Percentiles rank a stretch among this genome's conserved stretches.
These are phyloP conservation scores for Dipteronia dyeriana DNA, from an alignment of 345 rosid genomes.

Conservation along the genomic window DNA sequence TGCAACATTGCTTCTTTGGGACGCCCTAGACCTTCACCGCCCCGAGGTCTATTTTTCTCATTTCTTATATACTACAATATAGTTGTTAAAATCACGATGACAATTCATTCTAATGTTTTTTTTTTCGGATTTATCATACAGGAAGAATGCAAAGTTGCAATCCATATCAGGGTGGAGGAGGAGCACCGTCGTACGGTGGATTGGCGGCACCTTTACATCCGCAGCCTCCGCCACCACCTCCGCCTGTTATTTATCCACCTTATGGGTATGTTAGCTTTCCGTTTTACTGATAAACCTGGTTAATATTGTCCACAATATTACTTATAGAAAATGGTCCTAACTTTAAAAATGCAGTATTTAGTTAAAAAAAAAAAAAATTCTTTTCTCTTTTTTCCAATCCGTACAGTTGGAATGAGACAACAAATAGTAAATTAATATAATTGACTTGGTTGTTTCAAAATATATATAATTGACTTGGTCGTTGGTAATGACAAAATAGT, in stretches of 20 bases:
- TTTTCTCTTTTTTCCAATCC: background rate
- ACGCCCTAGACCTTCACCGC: conserved; percentile 80
- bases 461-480: background rate
- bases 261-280: conserved; percentile 52
- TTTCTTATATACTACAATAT: background rate
- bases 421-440: background rate
- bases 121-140: conserved; percentile 20
- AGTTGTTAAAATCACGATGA: background rate
- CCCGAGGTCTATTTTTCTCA: conserved; percentile 53
- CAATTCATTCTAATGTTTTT: background rate
- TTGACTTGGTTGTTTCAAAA: background rate
- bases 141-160: conserved; percentile 71
- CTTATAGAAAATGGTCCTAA: conserved; percentile 31
- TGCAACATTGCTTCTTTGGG: conserved; percentile 92
- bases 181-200: conserved; percentile 49
- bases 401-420: conserved; percentile 24
- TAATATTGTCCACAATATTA: background rate
- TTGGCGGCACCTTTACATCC: conserved; percentile 46
- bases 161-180: conserved; percentile 56
- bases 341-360: background rate
- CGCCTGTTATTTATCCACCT: conserved; percentile 48
- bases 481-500: background rate
- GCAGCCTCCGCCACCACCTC: conserved; percentile 40
- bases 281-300: background rate
- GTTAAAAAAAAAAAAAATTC: conserved; percentile 1